phyloP scores from a whole-genome alignment of 306 rosid species.

The Carpinus viminea region DNA sequence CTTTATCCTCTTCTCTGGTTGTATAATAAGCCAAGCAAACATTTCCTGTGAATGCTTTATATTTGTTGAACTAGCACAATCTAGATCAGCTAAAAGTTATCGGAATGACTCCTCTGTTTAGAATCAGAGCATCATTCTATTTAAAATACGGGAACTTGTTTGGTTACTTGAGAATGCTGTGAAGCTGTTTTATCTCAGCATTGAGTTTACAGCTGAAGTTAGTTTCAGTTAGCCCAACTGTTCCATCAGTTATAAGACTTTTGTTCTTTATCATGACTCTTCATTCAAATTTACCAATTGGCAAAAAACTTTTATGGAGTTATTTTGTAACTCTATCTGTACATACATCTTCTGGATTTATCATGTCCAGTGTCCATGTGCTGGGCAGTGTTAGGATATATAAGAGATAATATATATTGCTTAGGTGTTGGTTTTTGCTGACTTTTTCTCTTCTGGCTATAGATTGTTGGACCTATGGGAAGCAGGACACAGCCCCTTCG shows the following conservation, averaged over 20 bases:
- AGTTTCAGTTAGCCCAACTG: neutral
- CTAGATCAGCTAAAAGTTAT: neutral
- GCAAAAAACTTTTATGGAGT: neutral
- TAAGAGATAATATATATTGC: neutral
- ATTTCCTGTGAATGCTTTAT: neutral
- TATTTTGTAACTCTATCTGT: neutral
- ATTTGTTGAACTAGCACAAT: neutral
- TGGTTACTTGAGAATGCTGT: constrained; percentile 3
- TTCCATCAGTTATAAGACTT: neutral
- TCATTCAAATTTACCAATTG: neutral
- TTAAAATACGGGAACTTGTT: neutral
- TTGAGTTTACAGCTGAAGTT: neutral
- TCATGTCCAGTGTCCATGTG: constrained; percentile 15
- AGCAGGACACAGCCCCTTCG: constrained; percentile 66
- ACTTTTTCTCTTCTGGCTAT: constrained; percentile 25
- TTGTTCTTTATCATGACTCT: neutral
- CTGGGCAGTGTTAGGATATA: neutral
- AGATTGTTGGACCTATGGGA: constrained; percentile 72
- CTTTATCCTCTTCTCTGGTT: neutral
- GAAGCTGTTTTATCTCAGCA: neutral
- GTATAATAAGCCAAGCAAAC: neutral
- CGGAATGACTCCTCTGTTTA: neutral
- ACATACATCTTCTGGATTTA: constrained; percentile 12
- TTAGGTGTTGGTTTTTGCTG: constrained; percentile 24
- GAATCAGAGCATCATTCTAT: neutral